phyloP scores from a whole-genome alignment of 164 flowering plant species.

The Kingdonia uniflora region DNA sequence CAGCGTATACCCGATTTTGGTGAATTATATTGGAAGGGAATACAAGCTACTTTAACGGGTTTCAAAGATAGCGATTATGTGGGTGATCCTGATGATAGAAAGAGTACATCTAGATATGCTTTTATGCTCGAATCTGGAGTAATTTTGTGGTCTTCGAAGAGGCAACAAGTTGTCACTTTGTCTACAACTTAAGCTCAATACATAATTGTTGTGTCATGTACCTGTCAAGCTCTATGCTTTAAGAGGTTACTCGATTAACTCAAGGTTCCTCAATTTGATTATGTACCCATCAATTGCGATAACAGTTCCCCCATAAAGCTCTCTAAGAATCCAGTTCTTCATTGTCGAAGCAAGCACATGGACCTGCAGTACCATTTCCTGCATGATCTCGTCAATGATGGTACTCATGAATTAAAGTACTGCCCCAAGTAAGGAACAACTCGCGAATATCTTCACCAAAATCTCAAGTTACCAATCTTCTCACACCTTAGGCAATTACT shows the following conservation, averaged over 20 bases:
- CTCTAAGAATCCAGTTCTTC: no score
- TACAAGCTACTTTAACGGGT: not conserved
- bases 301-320: no score
- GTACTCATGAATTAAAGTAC: no score
- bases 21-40: not conserved
- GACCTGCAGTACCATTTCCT: no score
- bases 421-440: no score
- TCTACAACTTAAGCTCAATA: not conserved
- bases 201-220: not conserved
- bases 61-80: conserved; percentile 1
- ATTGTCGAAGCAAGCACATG: no score
- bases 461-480: no score
- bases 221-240: not conserved
- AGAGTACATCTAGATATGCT: not conserved
- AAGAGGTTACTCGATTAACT: not conserved
- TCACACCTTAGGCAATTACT: no score
- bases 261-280: not conserved
- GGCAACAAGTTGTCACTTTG: not conserved
- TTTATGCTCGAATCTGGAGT: not conserved
- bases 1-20: not conserved
- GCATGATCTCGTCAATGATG: no score
- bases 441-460: no score
- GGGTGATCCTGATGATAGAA: not conserved
- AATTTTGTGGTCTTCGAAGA: not conserved
- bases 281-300: no score